Conservation (phyloP, 306 rosid species). For the Nissolia schottii region DNA sequence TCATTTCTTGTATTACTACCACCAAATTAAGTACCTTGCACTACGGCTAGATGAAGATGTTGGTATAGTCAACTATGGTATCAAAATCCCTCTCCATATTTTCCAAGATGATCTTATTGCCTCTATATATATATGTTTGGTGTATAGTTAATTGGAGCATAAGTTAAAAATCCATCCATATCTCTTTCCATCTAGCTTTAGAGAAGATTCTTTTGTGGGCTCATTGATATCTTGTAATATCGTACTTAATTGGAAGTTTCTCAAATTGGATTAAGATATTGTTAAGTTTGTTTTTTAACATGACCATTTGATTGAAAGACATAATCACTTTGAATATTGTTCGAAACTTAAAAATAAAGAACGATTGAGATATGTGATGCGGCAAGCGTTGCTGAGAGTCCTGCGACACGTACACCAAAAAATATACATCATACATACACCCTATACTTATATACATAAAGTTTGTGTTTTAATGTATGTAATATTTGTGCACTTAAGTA, state of each 20-base stretch:
- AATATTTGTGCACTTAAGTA: too few relatives aligned
- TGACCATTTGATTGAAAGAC: too few relatives aligned
- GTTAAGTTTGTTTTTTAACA: background rate
- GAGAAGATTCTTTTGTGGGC: background rate
- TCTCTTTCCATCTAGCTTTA: background rate
- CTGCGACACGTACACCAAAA: too few relatives aligned
- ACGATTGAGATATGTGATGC: too few relatives aligned
- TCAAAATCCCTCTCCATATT: conserved; percentile 38
- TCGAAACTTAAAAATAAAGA: too few relatives aligned
- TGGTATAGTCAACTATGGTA: conserved; percentile 56
- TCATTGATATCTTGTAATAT: background rate
- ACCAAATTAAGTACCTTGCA: conserved; percentile 34
- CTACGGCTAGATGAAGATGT: conserved; percentile 24
- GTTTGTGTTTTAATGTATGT: too few relatives aligned
- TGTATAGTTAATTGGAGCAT: background rate
- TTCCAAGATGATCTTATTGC: conserved; percentile 33
- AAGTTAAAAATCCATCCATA: background rate
- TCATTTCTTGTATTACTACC: conserved; percentile 56
- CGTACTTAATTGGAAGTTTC: background rate
- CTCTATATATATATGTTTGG: background rate
- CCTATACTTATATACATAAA: too few relatives aligned
- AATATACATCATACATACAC: too few relatives aligned
- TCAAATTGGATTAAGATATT: background rate
- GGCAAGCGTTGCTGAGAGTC: too few relatives aligned
- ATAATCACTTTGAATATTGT: too few relatives aligned